A percentile compares a stretch with the other conserved stretches of the same genome.
Evolutionary conservation across 2,329 filamentous ascomycete genomes (phyloP).

Genomic region (Diaporthe velutina): DNA sequence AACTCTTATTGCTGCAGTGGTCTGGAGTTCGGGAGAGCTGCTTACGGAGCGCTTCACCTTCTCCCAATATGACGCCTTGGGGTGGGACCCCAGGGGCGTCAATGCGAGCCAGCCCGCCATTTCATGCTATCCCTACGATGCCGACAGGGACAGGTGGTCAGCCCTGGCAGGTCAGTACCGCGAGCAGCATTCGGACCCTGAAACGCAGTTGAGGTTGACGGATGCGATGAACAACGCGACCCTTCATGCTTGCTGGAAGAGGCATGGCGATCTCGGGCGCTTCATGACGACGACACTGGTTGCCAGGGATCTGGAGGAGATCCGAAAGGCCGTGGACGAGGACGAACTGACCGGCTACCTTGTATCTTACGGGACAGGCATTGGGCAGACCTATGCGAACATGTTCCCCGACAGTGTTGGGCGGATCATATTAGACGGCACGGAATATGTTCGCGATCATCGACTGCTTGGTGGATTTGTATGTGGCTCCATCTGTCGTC

Average conservation of each 20-base stretch:
- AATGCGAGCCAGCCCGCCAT: conserved; percentile 60
- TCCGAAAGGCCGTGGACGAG: conserved; percentile 59
- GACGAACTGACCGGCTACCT: conserved; percentile 63
- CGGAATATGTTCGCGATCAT: conserved; percentile 61
- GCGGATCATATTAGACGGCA: conserved; percentile 62
- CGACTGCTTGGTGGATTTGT: conserved; percentile 58
- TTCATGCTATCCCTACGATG: conserved; percentile 60
- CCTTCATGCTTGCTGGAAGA: conserved; percentile 57
- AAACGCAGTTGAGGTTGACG: conserved; percentile 55
- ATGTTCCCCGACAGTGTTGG: conserved; percentile 64
- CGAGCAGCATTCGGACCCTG: conserved; percentile 50
- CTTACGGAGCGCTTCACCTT: conserved; percentile 57
- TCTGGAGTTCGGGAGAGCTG: conserved; percentile 53
- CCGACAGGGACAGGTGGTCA: conserved; percentile 61
- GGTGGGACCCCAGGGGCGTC: conserved; percentile 68
- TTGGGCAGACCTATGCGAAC: conserved; percentile 64
- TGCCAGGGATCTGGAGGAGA: conserved; percentile 62
- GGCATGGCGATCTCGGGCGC: conserved; percentile 58
- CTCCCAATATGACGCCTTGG: conserved; percentile 60
- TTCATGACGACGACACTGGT: conserved; percentile 62
- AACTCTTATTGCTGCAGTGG: too few species aligned
- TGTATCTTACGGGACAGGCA: conserved; percentile 65
- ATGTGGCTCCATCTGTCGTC: not conserved
- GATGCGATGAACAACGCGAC: conserved; percentile 62
- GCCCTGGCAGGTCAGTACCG: conserved; percentile 55